Base-by-base conservation (phyloP, 148 eudicot genomes). In the Fagopyrum esculentum region DNA sequence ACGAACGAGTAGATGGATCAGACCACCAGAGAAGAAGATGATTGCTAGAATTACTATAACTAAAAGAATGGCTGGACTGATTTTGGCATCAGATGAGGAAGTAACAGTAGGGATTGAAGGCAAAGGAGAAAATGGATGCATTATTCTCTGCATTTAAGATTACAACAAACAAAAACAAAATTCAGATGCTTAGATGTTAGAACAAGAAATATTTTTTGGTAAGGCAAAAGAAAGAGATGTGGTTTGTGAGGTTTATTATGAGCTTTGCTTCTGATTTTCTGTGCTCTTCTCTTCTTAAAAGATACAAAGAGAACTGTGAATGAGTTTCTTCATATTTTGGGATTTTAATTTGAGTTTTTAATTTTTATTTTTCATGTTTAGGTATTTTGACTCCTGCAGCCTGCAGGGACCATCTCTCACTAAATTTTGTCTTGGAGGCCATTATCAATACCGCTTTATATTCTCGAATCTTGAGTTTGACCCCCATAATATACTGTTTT, bases 1-100 rank as follows among this genome's bases (percentile, higher is more conserved):
- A 71, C 88, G 79, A 44, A 83, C 52, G 4, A 89, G 78, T 6
- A 89, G 82, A 16, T 89, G 92, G 50, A 89, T 80, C 29, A 89
- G 60, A 49, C 92, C 88, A 72, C 77, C 79, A 57, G 82, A 50
- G 69, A 89, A 89, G 79, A 89, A 81, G 51, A 82, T 55, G 69
- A 85, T 69, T 9, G 90, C 84, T 75, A 86, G 29, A 57, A 89
- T 76, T 13, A 86, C 82, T 26, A 89, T 89, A 15, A 79, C 78
- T 61, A 85, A 43, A 44, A 86, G 84, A 45, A 86, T 44, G 29
- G 77, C 68, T 54, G 92, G 88, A 57, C 90, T 89, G n/a, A 83
- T 89, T 71, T 74, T 85, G 56, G 68, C 74, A 66, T 61, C 46
- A 48, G 83, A 52, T 71, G 80, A 71, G 9, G 47, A 49, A 13